Conservation (phyloP, 2,329 filamentous ascomycete genomes). For the Dryadomyces quercivorus region DNA sequence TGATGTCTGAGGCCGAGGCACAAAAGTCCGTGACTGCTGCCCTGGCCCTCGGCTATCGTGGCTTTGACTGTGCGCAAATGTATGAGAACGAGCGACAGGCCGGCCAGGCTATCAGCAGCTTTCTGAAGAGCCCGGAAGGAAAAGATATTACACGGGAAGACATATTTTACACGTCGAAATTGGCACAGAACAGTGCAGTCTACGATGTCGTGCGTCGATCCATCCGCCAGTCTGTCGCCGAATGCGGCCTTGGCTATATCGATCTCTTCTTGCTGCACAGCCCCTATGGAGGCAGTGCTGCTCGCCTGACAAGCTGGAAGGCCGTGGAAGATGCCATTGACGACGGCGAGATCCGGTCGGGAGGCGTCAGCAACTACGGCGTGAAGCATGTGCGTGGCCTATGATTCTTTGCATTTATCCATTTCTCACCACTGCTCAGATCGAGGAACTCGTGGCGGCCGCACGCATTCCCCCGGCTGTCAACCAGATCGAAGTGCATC, state of each 20-base stretch:
- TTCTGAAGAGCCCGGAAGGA: constrained; percentile 26
- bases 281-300: constrained; percentile 60
- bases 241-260: constrained; percentile 59
- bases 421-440: constrained; percentile 23
- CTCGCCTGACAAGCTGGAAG: constrained; percentile 59
- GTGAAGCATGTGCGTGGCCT: constrained; percentile 46
- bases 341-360: constrained; percentile 57
- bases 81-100: constrained; percentile 59
- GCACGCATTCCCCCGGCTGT: constrained; percentile 54
- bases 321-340: constrained; percentile 65
- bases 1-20: constrained; percentile 52
- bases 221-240: constrained; percentile 52
- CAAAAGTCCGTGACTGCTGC: constrained; percentile 43
- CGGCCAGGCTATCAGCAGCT: constrained; percentile 51
- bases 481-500: constrained; percentile 74
- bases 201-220: constrained; percentile 57
- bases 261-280: constrained; percentile 72
- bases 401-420: neutral
- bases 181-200: constrained; percentile 49
- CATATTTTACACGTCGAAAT: constrained; percentile 71
- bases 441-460: constrained; percentile 55
- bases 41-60: constrained; percentile 39
- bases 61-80: constrained; percentile 41
- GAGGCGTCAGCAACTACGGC: constrained; percentile 70
- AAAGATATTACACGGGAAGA: constrained; percentile 47